A percentile compares a stretch with the other conserved stretches of the same genome.
Evolutionary conservation across 192 early-diverging fungal species (phyloP).

Genomic region (Obelidium mucronatum): DNA sequence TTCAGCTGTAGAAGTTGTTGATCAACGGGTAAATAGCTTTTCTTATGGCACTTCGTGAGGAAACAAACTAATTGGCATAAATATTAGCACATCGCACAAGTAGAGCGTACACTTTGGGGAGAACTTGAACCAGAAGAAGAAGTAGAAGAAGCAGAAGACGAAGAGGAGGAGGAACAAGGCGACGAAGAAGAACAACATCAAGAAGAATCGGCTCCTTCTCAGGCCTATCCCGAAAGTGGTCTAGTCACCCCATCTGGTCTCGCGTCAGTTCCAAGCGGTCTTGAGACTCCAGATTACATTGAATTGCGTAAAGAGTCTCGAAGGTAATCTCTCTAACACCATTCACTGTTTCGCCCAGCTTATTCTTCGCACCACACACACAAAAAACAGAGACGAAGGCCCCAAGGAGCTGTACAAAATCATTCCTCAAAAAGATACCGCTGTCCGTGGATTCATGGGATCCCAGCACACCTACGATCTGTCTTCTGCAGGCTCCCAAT

Average conservation of each 20-base stretch:
- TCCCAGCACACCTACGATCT: conserved; percentile 92
- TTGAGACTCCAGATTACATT: conserved; percentile 85
- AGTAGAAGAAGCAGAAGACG: conserved; percentile 77
- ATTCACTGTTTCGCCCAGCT: neutral
- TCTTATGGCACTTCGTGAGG: neutral
- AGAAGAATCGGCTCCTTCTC: conserved; percentile 50
- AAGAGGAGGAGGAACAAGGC: conserved; percentile 69
- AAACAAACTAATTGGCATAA: conserved; percentile 2
- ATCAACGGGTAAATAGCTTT: conserved; percentile 9
- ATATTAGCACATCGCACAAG: conserved; percentile 64
- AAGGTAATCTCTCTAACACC: conserved; percentile 24
- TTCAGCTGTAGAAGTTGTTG: conserved; percentile 54
- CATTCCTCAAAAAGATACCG: conserved; percentile 73
- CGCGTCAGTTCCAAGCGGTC: conserved; percentile 72
- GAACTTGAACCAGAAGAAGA: conserved; percentile 83
- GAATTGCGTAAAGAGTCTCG: conserved; percentile 84
- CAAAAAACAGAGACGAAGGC: conserved; percentile 40
- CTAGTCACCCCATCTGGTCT: conserved; percentile 88
- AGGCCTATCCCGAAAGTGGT: conserved; percentile 41
- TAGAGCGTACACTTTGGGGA: conserved; percentile 86
- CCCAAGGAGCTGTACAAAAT: conserved; percentile 83
- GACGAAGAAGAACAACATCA: conserved; percentile 62
- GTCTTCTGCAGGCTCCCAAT: conserved; percentile 48
- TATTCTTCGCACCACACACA: neutral
- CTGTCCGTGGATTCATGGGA: conserved; percentile 88